Evolutionary conservation across 1,284 basidiomycete genomes (phyloP).

Genomic region (Tremellales sp.): DNA sequence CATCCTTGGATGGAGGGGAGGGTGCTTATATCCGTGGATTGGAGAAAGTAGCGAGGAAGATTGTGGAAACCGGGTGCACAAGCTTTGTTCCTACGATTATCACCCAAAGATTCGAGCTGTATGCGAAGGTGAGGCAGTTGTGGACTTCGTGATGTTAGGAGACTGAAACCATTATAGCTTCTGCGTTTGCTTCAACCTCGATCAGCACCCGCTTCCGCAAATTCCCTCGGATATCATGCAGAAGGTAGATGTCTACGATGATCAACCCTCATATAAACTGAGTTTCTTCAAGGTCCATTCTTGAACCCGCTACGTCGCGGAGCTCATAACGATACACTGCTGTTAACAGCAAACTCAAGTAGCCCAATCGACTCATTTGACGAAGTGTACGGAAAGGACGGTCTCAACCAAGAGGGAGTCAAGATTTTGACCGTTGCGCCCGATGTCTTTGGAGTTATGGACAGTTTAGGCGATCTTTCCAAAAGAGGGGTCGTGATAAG

Average conservation of each 20-base stretch:
- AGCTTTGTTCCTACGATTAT: slow-evolving; percentile 69
- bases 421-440: slow-evolving; percentile 83
- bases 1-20: slow-evolving; percentile 61
- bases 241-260: too few species aligned
- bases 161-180: slow-evolving; percentile 47
- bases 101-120: slow-evolving; percentile 39
- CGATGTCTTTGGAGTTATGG: slow-evolving; percentile 75
- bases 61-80: slow-evolving; percentile 83
- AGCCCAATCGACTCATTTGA: slow-evolving; percentile 18
- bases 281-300: too few species aligned
- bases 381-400: slow-evolving; percentile 9
- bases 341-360: slow-evolving; percentile 55
- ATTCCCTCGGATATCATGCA: slow-evolving; percentile 77
- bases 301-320: slow-evolving; percentile 65
- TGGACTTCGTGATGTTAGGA: too few species aligned
- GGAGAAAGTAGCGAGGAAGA: slow-evolving; percentile 64
- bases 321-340: slow-evolving; percentile 67
- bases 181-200: slow-evolving; percentile 49
- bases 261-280: too few species aligned
- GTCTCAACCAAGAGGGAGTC: slow-evolving; percentile 56
- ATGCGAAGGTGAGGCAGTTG: slow-evolving; percentile 56
- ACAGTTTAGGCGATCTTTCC: slow-evolving; percentile 59
- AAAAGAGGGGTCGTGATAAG: slow-evolving; percentile 70
- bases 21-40: slow-evolving; percentile 64
- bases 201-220: slow-evolving; percentile 50